A percentile compares a stretch with the other conserved stretches of the same genome.
Conservation (phyloP, 352 stramenopile genomes). For the Phytophthora citricola region DNA sequence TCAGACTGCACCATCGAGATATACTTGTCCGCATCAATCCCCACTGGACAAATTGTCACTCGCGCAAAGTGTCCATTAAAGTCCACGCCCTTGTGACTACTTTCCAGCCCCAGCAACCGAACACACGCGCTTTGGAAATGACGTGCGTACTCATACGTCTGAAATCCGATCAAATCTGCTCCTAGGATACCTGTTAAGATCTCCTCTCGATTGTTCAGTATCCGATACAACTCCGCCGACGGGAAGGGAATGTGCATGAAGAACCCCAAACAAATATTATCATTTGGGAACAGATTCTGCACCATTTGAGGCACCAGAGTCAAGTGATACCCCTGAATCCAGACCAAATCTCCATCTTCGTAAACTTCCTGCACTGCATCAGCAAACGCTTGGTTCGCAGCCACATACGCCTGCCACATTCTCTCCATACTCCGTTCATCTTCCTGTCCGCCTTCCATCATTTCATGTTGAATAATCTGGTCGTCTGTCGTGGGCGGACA, state of each 20-base stretch:
- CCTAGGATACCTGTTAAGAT: conserved; percentile 89
- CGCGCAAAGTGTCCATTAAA: conserved; percentile 89
- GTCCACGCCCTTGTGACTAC: conserved; percentile 89
- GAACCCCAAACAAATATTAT: conserved; percentile 87
- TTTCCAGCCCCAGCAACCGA: conserved; percentile 87
- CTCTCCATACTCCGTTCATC: conserved; percentile 81
- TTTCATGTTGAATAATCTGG: conserved; percentile 71
- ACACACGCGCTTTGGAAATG: conserved; percentile 91
- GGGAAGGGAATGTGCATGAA: conserved; percentile 94
- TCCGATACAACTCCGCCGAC: conserved; percentile 90
- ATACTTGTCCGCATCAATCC: conserved; percentile 89
- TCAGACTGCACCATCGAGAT: conserved; percentile 66
- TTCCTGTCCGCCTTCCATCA: conserved; percentile 49
- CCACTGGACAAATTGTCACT: conserved; percentile 88
- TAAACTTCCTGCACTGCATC: conserved; percentile 89
- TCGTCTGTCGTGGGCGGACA: conserved; percentile 82
- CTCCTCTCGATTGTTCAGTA: conserved; percentile 89
- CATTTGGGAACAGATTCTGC: conserved; percentile 89
- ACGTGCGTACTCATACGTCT: conserved; percentile 91
- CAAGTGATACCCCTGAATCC: conserved; percentile 93
- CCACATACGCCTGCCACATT: conserved; percentile 91
- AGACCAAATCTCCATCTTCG: conserved; percentile 90
- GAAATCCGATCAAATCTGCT: conserved; percentile 90
- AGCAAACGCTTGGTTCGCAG: conserved; percentile 86
- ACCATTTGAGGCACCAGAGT: conserved; percentile 91